Base-by-base conservation (phyloP, 1,139 yeast genomes). In the Saccharomycopsis phalli region DNA sequence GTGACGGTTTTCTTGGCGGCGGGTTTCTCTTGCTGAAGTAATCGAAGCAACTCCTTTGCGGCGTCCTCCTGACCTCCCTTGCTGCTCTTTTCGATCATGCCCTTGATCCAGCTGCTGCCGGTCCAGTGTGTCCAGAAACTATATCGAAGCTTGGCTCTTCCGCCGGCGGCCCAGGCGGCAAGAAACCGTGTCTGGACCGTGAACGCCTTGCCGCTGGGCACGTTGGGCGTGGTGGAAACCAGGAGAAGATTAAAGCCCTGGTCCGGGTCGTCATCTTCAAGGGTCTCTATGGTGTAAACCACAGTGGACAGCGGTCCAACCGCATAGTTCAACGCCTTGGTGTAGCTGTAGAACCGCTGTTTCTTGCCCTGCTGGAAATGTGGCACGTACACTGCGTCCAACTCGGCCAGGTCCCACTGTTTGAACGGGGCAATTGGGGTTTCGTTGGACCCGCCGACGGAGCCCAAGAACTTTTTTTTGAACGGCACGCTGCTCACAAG, bases 261-360 rank as follows among this genome's bases (percentile, higher is more conserved):
- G 7, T 74, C 71, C 34, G 78, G 63, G 10, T 75, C 71, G 53
- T 83, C 81, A 56, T 67, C 74, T 37, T 78, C 74, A 26, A 84
- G 56, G 5, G 71, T 69, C 51, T 91, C 98, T 1, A 76, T 74
- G 42, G 84, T 77, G 19, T 71, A 57, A 61, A 97, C 91, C 48
- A 69, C 68, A 2, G 98, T 88, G 54, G 87, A 94, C 53, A 84
- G 88, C 7, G 98, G 98, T 0, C 97, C 98, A 46, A 93, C 80
- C 1, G 94, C 76, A 1, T 80, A 86, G 45, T 71, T 66, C 44
- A 91, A 64, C 2, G 96, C 97, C 59, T 88, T 88, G 30, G 67
- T 68, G 57, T 86, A 93, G 3, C 71, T 66, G 54, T 79, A 88
- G 31, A 68, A 64, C 48, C 98, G 69, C 36, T 52, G 51, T 43